Evolutionary conservation across 805 yeast species (phyloP).

Genomic region (Barnettozyma siamensis): DNA sequence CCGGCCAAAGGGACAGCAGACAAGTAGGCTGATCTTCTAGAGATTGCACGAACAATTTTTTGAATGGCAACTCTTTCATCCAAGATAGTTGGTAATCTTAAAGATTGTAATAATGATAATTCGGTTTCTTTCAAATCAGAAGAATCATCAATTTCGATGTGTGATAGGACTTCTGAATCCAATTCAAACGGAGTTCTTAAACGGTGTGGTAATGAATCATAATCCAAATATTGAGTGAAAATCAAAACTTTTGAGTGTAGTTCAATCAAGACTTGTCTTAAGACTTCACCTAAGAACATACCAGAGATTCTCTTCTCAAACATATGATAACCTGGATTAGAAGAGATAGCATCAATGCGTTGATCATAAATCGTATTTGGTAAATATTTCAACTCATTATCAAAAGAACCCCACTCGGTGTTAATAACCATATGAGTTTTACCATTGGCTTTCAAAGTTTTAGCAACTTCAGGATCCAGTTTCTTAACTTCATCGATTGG

Average conservation of each 20-base stretch:
- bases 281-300: constrained; percentile 87
- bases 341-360: constrained; percentile 62
- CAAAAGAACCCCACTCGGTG: constrained; percentile 98
- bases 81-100: constrained; percentile 45
- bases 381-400: constrained; percentile 66
- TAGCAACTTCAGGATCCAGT: constrained; percentile 44
- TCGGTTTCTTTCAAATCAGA: constrained; percentile 66
- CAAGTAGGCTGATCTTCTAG: constrained; percentile 84
- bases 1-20: constrained; percentile 91
- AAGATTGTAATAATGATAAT: constrained; percentile 55
- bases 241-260: constrained; percentile 53
- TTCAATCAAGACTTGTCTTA: constrained; percentile 69
- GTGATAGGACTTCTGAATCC: constrained; percentile 79
- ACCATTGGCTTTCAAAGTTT: constrained; percentile 35
- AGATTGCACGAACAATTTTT: constrained; percentile 67
- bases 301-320: constrained; percentile 92
- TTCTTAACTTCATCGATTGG: constrained; percentile 67
- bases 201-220: constrained; percentile 47
- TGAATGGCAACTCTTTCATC: constrained; percentile 76
- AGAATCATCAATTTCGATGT: constrained; percentile 80
- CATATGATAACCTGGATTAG: constrained; percentile 83
- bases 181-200: constrained; percentile 71
- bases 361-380: constrained; percentile 78
- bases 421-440: constrained; percentile 77
- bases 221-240: constrained; percentile 45